Base-by-base conservation (phyloP, 352 stramenopile genomes). In the Globisporangium okanoganense region DNA sequence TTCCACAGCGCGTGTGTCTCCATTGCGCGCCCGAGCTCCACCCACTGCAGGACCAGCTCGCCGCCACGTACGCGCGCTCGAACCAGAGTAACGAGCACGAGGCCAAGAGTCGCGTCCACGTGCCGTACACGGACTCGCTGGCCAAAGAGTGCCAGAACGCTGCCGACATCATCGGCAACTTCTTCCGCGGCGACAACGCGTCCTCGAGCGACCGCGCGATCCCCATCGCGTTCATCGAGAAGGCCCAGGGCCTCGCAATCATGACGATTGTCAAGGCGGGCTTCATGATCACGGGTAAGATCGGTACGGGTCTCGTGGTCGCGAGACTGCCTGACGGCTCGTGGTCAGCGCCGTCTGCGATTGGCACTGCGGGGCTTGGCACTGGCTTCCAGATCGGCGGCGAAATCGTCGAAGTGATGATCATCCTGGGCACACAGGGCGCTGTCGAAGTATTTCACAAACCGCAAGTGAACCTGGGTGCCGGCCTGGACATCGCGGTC, bases 401-500 rank as follows among this genome's bases (percentile, higher is more conserved):
- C 10, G 31, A 36, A 9, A 36, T 36, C 31, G 31, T 36, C 31
- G 31, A 36, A 36, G 31, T 36, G 31, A 36, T 36, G 31, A 36
- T 36, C 31, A 36, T 36, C 31, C 31, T 36, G 31, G 31, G 31
- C 31, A 36, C 79, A 0, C 79, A 88, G n/a, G 73, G 73, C 4
- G 85, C 92, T 0, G 87, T 98, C 6, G 61, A 95, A 53, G 74
- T 97, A 8, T 91, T 97, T 59, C 72, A 90, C 71, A 68, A 82
- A 70, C 66, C 79, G 61, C 71, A 89, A 38, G 67, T 97, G 25
- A 92, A 97, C 54, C 63, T 98, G 2, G 92, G 92, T 31, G 89
- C 77, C 0, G 90, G 96, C 47, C 62, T 97, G 33, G 89, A 91
- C 52, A 68, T 97, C n/a, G 79, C 89, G 0, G 61, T 97, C 3